Base-by-base conservation (phyloP, 352 stramenopile genomes). In the Peronospora destructor region DNA sequence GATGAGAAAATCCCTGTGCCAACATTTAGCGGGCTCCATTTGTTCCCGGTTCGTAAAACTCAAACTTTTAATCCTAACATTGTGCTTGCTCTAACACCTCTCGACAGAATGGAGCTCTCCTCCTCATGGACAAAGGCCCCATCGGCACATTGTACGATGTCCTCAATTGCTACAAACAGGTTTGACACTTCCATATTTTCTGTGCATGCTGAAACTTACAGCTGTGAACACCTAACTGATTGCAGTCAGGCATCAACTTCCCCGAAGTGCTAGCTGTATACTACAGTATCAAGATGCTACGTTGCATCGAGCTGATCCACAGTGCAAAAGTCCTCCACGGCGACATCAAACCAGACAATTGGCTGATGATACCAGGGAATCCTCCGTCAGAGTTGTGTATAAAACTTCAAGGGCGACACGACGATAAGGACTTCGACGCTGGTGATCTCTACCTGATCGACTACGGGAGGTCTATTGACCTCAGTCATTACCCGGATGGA, bases 281-380 rank as follows among this genome's bases (percentile, higher is more conserved):
- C 49, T 94, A 93, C 38, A 55, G 73, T 21, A 87, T 90, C 44
- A 76, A 70, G 52, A 94, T 94, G 84, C 49, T 94, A 7, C 61
- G 58, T n/a, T 70, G 68, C 10, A 59, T 91, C 29, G 76, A 90
- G 35, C 25, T 77, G 12, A 59, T 94, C 28, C 84, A 94, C 37
- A 26, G 40, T 7, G 67, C 67, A 6, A 60, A 78, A 0, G 54
- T 94, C 53, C 61, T 94, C 4, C 84, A 94, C 34, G 84, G 84
- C 19, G 84, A 94, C 45, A 72, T 94, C 37, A 94, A 94, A 49
- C 84, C 84, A 6, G 82, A 94, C 37, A 94, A 94, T 51, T 94
- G 84, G 84, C 55, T 94, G 9, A 52, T 94, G 25, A 54, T 66
- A 21, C 56, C 64, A 28, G 59, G 74, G 14, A 56, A 47, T 8